These are phyloP conservation scores for Chalciporus piperatus DNA, from an alignment of 768 basidiomycete species.

Conservation along the genomic window DNA sequence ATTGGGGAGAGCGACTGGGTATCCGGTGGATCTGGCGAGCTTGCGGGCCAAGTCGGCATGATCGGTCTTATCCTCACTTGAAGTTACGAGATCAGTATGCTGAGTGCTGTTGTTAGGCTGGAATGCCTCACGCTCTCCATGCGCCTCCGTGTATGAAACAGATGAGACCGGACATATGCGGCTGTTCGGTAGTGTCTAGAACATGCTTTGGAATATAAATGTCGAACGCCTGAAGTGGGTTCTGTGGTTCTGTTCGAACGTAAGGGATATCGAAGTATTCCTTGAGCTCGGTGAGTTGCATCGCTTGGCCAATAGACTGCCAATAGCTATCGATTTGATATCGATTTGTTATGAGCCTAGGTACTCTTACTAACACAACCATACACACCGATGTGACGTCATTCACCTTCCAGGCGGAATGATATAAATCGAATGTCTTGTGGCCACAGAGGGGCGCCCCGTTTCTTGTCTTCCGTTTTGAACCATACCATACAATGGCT, in stretches of 20 bases:
- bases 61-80: slow-evolving; percentile 73
- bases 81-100: slow-evolving; percentile 4
- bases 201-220: slow-evolving; percentile 39
- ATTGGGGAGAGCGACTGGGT: slow-evolving; percentile 69
- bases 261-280: slow-evolving; percentile 36
- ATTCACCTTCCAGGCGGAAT: slow-evolving; percentile 8
- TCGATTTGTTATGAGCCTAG: slow-evolving; percentile 1
- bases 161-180: slow-evolving; percentile 41
- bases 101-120: neutral
- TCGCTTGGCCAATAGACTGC: no score
- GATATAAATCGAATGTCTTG: slow-evolving; percentile 13
- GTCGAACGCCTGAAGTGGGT: slow-evolving; percentile 52
- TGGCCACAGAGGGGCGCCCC: neutral
- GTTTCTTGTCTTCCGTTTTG: neutral
- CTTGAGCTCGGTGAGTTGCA: slow-evolving; percentile 2
- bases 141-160: slow-evolving; percentile 84
- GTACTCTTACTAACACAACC: no score
- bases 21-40: slow-evolving; percentile 49
- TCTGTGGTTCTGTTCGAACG: slow-evolving; percentile 17
- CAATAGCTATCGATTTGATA: no score
- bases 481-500: slow-evolving; percentile 46
- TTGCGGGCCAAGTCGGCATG: slow-evolving; percentile 51
- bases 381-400: slow-evolving; percentile 24
- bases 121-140: slow-evolving; percentile 64
- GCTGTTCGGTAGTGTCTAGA: neutral